Base-by-base conservation (phyloP, 129 eudicot genomes). In the Erigeron canadensis region DNA sequence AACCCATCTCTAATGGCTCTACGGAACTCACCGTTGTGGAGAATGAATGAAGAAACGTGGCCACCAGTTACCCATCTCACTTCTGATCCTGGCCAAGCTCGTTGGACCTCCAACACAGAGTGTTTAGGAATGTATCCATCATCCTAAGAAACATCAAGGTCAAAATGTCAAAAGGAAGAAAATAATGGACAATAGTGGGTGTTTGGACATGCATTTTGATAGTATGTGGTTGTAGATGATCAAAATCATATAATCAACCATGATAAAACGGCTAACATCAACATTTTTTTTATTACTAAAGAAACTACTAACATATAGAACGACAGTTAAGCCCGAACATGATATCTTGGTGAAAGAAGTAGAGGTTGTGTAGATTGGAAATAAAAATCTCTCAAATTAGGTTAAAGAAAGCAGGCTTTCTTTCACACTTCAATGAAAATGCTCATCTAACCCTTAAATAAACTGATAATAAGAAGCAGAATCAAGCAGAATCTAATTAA, bases 71-170 rank as follows among this genome's bases (percentile, higher is more conserved):
- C 98, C 98, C 98, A 94, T 82, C 98, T 89, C 74, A 94, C 98
- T 82, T 94, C 98, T 8, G 98, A 94, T 13, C 98, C 97, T 0
- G 98, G 98, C 98, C 97, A 94, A n/a, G 97, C 98, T 45, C 84
- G 86, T 79, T 94, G 95, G 43, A 94, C 91, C 83, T 89, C 97
- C 87, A 94, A 70, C 40, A 94, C 97, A 3, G 97, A 94, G 83
- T 94, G 98, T 67, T 81, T 89, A 23, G 98, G 96, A 55, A 93
- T 93, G 67, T 93, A 93, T 48, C 98, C 98, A 84, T 93, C 98
- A 57, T 94, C 98, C 98, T 94, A 86, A 54, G 48, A 67, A 65
- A 41, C 47, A 75, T 78, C 75, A 58, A 12, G 41, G 44, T 6
- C 15, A 10, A 72, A 45, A 15, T 21, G 10, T 16, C 38, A 63